phyloP scores from a whole-genome alignment of 1,139 yeast genomes.

The Yarrowia galli region DNA sequence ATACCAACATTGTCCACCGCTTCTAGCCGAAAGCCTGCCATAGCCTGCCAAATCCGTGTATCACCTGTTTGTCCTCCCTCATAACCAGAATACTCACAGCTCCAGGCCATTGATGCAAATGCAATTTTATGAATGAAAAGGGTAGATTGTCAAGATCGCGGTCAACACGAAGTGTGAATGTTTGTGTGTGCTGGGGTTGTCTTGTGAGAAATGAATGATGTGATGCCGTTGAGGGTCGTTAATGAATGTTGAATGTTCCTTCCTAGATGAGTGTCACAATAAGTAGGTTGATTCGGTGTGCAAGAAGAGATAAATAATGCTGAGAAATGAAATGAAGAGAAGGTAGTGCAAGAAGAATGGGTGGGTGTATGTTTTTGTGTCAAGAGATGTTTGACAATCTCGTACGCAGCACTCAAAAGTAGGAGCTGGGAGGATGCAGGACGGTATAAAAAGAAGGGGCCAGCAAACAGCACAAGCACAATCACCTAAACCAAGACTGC shows the following conservation, averaged over 20 bases:
- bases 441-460: slow-evolving; percentile 36
- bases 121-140: slow-evolving; percentile 32
- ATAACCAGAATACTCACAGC: slow-evolving; percentile 26
- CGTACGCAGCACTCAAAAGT: slow-evolving; percentile 30
- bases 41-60: background rate
- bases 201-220: slow-evolving; percentile 20
- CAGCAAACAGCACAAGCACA: slow-evolving; percentile 27
- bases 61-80: background rate
- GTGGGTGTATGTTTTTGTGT: slow-evolving; percentile 25
- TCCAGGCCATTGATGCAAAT: slow-evolving; percentile 39
- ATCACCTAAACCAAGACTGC: slow-evolving; percentile 31
- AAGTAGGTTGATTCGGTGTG: slow-evolving; percentile 3
- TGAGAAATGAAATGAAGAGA: slow-evolving; percentile 15
- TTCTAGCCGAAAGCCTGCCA: background rate
- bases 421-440: slow-evolving; percentile 36
- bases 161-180: slow-evolving; percentile 23
- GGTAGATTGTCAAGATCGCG: slow-evolving; percentile 18
- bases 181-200: slow-evolving; percentile 1
- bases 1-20: background rate
- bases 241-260: slow-evolving; percentile 24
- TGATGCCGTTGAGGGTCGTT: slow-evolving; percentile 32
- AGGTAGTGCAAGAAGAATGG: slow-evolving; percentile 29
- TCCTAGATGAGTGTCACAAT: slow-evolving; percentile 4
- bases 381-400: slow-evolving; percentile 33
- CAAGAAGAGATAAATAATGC: slow-evolving; percentile 17